Percentiles rank a stretch among this genome's conserved stretches.
Evolutionary conservation across 2,329 filamentous ascomycete species (phyloP).

Genomic region (Aaosphaeria arxii): DNA sequence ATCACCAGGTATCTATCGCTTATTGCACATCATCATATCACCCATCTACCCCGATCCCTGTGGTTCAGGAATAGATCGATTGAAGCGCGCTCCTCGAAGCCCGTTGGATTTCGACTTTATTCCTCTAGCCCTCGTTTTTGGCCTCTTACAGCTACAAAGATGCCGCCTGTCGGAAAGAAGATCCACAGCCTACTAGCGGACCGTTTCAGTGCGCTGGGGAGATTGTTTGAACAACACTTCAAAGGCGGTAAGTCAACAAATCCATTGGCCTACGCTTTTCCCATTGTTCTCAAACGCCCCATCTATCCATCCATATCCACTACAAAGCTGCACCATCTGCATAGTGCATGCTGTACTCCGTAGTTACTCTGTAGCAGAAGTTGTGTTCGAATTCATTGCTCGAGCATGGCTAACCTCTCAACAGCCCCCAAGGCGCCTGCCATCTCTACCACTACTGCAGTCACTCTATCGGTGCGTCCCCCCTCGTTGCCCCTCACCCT

Average conservation of each 20-base stretch:
- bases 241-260: constrained; percentile 35
- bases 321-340: constrained; percentile 12
- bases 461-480: constrained; percentile 38
- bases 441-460: constrained; percentile 33
- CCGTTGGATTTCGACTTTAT: too few relatives aligned
- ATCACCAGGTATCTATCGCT: too few relatives aligned
- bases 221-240: constrained; percentile 28
- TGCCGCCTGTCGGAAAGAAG: constrained; percentile 30
- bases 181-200: constrained; percentile 17
- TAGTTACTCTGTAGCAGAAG: constrained; percentile 2
- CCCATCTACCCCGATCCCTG: too few relatives aligned
- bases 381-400: neutral
- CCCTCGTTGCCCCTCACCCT: constrained; percentile 22
- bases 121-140: constrained; percentile 6
- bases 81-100: too few relatives aligned
- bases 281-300: constrained; percentile 20
- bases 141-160: constrained; percentile 11
- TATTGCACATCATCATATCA: too few relatives aligned
- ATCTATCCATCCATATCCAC: constrained; percentile 14
- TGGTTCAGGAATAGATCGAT: too few relatives aligned
- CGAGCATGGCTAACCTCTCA: constrained; percentile 27
- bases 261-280: constrained; percentile 29
- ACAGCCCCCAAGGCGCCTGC: constrained; percentile 35
- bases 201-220: constrained; percentile 27
- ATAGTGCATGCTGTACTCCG: constrained; percentile 7